Percentiles rank a stretch among this genome's conserved stretches.
phyloP scores from a whole-genome alignment of 2,329 filamentous ascomycete genomes.

The Immersiporthe knoxdaviesiana region DNA sequence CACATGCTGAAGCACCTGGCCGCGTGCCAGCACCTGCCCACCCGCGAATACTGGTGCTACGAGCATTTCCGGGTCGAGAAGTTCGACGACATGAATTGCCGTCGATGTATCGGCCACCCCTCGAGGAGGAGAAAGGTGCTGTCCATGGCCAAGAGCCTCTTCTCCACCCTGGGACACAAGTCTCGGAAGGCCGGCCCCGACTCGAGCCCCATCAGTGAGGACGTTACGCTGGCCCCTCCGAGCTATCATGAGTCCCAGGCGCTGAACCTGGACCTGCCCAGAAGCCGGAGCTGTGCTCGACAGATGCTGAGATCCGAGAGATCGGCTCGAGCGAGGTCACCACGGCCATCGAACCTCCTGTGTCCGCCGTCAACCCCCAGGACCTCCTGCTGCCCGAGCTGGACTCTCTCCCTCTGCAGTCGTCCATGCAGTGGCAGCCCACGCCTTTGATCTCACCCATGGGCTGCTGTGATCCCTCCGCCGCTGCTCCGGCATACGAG shows the following conservation, averaged over 20 bases:
- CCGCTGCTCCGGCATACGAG: conserved; percentile 17
- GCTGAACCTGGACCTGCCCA: conserved; percentile 39
- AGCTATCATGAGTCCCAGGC: conserved; percentile 51
- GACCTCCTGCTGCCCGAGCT: conserved; percentile 38
- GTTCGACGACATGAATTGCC: conserved; percentile 57
- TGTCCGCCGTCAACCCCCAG: conserved; percentile 38
- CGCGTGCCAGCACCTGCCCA: conserved; percentile 50
- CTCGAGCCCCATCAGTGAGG: conserved; percentile 38
- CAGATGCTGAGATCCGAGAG: conserved; percentile 51
- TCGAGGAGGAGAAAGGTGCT: conserved; percentile 57
- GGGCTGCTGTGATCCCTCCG: conserved; percentile 4
- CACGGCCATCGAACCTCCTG: conserved; percentile 19
- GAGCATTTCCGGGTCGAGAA: conserved; percentile 56
- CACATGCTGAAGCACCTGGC: conserved; percentile 58
- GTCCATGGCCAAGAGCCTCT: conserved; percentile 57
- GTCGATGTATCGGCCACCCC: conserved; percentile 52
- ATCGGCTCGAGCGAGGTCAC: conserved; percentile 53
- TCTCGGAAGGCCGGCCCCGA: conserved; percentile 43
- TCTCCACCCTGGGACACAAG: conserved; percentile 56
- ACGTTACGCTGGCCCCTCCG: conserved; percentile 43
- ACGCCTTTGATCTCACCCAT: conserved; percentile 28
- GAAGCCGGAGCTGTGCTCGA: conserved; percentile 51
- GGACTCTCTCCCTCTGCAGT: conserved; percentile 33
- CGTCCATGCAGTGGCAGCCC: conserved; percentile 37
- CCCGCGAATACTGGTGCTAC: conserved; percentile 60